A percentile compares a stretch with the other conserved stretches of the same genome.
phyloP scores from a whole-genome alignment of 257 asterid species.

The Asclepias syriaca region DNA sequence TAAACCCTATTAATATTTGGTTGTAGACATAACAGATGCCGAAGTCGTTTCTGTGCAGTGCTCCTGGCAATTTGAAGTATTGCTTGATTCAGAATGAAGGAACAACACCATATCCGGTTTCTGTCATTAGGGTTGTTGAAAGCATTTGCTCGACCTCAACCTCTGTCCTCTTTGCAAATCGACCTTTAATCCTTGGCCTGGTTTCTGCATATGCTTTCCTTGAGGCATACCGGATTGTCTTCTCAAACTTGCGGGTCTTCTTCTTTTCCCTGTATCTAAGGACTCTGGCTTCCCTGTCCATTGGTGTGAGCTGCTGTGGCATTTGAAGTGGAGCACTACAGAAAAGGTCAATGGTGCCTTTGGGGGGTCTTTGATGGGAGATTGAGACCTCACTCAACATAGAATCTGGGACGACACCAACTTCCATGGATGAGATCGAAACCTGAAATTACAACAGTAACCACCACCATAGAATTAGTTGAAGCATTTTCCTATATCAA shows the following conservation, averaged over 20 bases:
- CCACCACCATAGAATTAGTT: not conserved
- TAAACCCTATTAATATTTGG: conserved; percentile 5
- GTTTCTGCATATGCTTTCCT: conserved; percentile 89
- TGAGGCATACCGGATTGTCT: conserved; percentile 78
- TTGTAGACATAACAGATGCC: not conserved
- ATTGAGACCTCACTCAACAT: conserved; percentile 40
- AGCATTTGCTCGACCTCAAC: conserved; percentile 53
- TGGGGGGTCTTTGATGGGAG: conserved; percentile 41
- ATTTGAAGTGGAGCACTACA: conserved; percentile 33
- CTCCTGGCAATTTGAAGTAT: not conserved
- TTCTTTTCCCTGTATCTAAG: conserved; percentile 82
- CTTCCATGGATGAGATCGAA: conserved; percentile 53
- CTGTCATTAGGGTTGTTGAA: conserved; percentile 38
- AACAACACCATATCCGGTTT: conserved; percentile 51
- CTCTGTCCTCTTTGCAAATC: conserved; percentile 66
- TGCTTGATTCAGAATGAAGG: conserved; percentile 36
- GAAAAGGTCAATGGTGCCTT: conserved; percentile 66
- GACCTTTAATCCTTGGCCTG: conserved; percentile 78
- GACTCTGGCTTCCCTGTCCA: conserved; percentile 79
- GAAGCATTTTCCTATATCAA: not conserved
- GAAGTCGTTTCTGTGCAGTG: not conserved
- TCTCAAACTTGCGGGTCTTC: conserved; percentile 71
- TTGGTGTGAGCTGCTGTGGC: conserved; percentile 48
- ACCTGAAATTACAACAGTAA: conserved; percentile 32
- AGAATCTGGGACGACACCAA: conserved; percentile 62